Conservation (phyloP, 2,329 filamentous ascomycete species). For the Stromatinia cepivora region DNA sequence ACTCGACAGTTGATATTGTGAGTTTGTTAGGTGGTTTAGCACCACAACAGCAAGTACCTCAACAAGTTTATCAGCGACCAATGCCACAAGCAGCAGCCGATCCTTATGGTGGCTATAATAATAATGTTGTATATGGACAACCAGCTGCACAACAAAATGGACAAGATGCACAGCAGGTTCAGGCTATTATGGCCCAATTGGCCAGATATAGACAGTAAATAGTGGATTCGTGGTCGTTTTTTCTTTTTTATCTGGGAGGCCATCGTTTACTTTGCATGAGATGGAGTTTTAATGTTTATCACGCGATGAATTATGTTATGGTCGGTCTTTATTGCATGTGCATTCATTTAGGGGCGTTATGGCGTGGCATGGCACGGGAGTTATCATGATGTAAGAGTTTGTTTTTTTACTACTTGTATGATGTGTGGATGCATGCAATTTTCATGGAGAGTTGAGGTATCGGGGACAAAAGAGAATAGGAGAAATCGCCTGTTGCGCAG, state of each 20-base stretch:
- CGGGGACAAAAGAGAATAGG: neutral
- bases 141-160: conserved; percentile 33
- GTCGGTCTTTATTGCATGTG: neutral
- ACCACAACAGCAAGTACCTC: conserved; percentile 32
- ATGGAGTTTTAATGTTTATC: conserved; percentile 1
- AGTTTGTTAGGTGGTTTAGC: conserved; percentile 39
- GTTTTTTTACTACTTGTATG: neutral
- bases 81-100: conserved; percentile 28
- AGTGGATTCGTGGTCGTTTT: conserved; percentile 35
- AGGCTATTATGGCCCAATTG: conserved; percentile 74
- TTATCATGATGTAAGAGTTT: neutral
- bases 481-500: neutral
- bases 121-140: neutral
- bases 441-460: neutral
- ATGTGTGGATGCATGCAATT: neutral
- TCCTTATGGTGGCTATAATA: conserved; percentile 19
- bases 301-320: neutral
- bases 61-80: conserved; percentile 32
- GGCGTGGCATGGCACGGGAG: conserved; percentile 1
- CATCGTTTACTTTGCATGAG: neutral
- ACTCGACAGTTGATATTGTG: conserved; percentile 41
- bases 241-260: neutral
- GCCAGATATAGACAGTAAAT: conserved; percentile 58
- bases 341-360: neutral
- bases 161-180: conserved; percentile 55